Evolutionary conservation across 108 stramenopile species (phyloP).

Genomic region (Schizochytrium sp.): DNA sequence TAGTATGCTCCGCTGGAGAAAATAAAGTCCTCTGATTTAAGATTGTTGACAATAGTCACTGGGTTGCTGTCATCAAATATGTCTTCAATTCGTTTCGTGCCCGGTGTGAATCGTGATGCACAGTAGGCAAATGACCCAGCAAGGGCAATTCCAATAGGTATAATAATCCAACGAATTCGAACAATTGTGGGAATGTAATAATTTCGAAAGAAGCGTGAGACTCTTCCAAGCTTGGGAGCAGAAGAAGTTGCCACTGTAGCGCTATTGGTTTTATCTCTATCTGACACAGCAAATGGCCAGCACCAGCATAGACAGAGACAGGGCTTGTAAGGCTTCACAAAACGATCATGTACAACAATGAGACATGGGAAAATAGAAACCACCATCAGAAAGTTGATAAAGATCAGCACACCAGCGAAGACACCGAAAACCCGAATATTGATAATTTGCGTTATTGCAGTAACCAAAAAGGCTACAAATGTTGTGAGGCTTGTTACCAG

Average conservation of each 20-base stretch:
- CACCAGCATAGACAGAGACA: neutral
- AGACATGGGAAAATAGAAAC: slow-evolving; percentile 61
- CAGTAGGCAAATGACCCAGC: neutral
- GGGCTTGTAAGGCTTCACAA: neutral
- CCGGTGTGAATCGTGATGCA: neutral
- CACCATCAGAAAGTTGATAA: slow-evolving; percentile 65
- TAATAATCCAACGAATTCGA: neutral
- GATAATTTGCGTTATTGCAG: slow-evolving; percentile 38
- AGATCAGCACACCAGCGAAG: slow-evolving; percentile 64
- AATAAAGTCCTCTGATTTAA: neutral
- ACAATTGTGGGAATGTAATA: neutral
- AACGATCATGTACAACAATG: slow-evolving; percentile 56
- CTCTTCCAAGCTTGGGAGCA: neutral
- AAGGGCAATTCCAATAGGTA: neutral
- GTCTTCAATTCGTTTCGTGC: slow-evolving; percentile 33
- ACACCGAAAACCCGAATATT: slow-evolving; percentile 65
- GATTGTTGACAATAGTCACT: neutral
- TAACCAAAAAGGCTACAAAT: slow-evolving; percentile 62
- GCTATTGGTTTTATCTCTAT: neutral
- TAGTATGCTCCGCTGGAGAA: neutral
- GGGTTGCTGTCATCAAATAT: neutral
- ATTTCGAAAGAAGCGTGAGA: neutral
- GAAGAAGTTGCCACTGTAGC: neutral
- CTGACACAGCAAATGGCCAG: neutral
- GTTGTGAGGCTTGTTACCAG: slow-evolving; percentile 61